These are phyloP conservation scores for Tirmania nivea DNA, from an alignment of 495 filamentous ascomycete species.

Conservation along the genomic window DNA sequence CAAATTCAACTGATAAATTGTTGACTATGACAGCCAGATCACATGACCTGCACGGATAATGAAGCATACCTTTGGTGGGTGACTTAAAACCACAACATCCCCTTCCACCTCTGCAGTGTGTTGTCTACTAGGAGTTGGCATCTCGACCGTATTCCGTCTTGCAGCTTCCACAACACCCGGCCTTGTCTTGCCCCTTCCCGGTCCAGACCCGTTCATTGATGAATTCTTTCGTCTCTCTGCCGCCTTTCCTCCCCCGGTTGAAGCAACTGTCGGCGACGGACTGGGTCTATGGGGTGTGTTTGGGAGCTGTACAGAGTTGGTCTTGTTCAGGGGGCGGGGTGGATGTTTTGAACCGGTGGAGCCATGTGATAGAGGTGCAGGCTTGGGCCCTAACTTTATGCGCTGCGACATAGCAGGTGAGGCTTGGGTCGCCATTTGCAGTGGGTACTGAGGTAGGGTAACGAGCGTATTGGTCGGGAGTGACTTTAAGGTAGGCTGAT, in stretches of 20 bases:
- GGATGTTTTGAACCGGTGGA: slow-evolving; percentile 3
- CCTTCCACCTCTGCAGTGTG: background rate
- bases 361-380: background rate
- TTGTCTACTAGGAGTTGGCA: background rate
- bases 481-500: too few relatives aligned
- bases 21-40: background rate
- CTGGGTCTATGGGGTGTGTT: slow-evolving; percentile 1
- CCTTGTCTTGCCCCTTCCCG: background rate
- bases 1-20: background rate
- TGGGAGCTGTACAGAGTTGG: background rate
- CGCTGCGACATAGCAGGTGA: slow-evolving; percentile 1
- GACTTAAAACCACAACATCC: background rate
- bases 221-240: slow-evolving; percentile 53
- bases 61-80: background rate
- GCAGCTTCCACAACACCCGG: background rate
- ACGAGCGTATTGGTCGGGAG: too few relatives aligned
- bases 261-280: background rate
- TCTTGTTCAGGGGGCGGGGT: background rate
- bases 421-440: background rate
- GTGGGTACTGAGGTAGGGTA: too few relatives aligned
- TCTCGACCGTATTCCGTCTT: background rate
- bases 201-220: slow-evolving; percentile 37
- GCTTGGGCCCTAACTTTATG: slow-evolving; percentile 2
- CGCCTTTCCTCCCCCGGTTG: slow-evolving; percentile 7
- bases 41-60: background rate